Percentiles rank a stretch among this genome's conserved stretches.
Evolutionary conservation across 1,139 yeast species (phyloP).

Genomic region (Hansenula sp.): DNA sequence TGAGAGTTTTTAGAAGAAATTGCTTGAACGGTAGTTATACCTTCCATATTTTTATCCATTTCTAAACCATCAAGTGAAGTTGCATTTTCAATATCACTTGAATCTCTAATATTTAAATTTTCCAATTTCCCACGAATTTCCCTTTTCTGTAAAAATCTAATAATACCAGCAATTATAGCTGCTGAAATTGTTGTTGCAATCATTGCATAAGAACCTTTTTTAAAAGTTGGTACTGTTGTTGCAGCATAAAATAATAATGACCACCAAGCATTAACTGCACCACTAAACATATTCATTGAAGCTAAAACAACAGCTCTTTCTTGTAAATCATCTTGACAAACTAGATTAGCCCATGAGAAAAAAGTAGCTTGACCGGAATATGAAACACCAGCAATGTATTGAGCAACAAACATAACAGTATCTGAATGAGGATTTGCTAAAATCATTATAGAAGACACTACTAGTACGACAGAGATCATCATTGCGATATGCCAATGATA

Average conservation of each 20-base stretch:
- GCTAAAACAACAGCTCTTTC: slow-evolving; percentile 56
- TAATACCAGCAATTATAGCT: slow-evolving; percentile 28
- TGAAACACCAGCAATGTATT: slow-evolving; percentile 47
- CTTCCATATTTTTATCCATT: too few species aligned
- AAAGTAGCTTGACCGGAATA: slow-evolving; percentile 56
- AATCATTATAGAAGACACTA: slow-evolving; percentile 42
- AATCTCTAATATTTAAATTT: not conserved
- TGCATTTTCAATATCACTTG: not conserved
- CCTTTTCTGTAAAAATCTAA: slow-evolving; percentile 33
- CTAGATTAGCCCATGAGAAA: slow-evolving; percentile 58
- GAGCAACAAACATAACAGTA: slow-evolving; percentile 44
- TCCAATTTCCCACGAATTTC: slow-evolving; percentile 23
- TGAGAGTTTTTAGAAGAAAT: not conserved
- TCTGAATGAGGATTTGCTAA: slow-evolving; percentile 32
- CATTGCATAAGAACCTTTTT: slow-evolving; percentile 53
- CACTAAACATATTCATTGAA: slow-evolving; percentile 60
- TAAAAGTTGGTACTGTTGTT: slow-evolving; percentile 44
- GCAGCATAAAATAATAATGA: slow-evolving; percentile 48
- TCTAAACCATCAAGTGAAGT: not conserved
- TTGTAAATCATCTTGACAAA: slow-evolving; percentile 48
- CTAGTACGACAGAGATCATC: slow-evolving; percentile 34
- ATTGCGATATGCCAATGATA: slow-evolving; percentile 48
- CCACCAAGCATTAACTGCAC: slow-evolving; percentile 66
- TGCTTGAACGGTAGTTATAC: not conserved
- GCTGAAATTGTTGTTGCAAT: slow-evolving; percentile 42